Conservation (phyloP, 169 alveolate species). For the Perkinsus olseni region DNA sequence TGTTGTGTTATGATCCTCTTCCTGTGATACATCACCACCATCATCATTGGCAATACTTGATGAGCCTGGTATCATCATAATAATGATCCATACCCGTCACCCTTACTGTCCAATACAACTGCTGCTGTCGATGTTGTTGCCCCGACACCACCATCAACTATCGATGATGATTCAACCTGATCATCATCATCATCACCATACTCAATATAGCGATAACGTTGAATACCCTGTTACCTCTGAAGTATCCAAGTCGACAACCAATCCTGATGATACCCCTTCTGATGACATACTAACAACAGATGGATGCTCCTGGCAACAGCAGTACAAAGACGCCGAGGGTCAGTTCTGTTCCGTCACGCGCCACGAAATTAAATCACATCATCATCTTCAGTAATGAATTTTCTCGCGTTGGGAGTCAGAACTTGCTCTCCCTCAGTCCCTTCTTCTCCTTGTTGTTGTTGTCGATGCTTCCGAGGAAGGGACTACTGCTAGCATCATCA, state of each 20-base stretch:
- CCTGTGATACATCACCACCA: neutral
- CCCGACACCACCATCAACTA: no score
- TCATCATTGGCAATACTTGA: neutral
- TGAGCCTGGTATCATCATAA: no score
- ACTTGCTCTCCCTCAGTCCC: no score
- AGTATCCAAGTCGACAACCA: neutral
- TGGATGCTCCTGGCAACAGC: neutral
- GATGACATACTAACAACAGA: neutral
- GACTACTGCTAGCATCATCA: neutral
- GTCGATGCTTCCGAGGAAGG: neutral
- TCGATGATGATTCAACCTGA: no score
- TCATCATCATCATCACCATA: no score
- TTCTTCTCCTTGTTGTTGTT: neutral
- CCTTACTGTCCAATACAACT: no score
- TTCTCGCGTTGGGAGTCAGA: no score
- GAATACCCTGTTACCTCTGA: neutral
- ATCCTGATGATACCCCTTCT: neutral
- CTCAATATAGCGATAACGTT: no score
- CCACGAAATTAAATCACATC: neutral
- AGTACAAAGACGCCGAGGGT: neutral
- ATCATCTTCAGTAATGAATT: neutral
- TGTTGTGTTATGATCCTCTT: neutral
- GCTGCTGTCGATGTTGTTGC: no score
- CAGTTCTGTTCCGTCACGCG: neutral
- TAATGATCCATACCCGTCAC: no score